phyloP scores from a whole-genome alignment of 2,329 filamentous ascomycete genomes.

The Aspergillus sp. region DNA sequence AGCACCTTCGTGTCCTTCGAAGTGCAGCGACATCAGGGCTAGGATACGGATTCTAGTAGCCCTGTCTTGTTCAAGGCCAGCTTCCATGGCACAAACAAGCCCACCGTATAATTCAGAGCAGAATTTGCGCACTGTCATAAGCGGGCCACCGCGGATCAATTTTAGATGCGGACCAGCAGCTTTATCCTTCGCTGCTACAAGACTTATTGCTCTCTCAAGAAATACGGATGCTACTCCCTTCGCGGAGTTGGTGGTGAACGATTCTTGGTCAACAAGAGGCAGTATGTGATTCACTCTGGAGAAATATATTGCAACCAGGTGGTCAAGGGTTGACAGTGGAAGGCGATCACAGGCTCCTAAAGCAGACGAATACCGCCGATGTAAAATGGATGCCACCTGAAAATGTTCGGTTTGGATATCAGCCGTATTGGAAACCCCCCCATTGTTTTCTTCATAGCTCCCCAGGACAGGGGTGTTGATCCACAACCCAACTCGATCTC shows the following conservation, averaged over 20 bases:
- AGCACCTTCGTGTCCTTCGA: constrained; percentile 41
- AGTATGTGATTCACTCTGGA: constrained; percentile 39
- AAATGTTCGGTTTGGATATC: background rate
- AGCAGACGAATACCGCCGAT: constrained; percentile 25
- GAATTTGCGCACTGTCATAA: constrained; percentile 37
- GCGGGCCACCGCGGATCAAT: constrained; percentile 29
- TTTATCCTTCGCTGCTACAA: constrained; percentile 40
- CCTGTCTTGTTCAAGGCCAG: constrained; percentile 37
- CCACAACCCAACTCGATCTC: constrained; percentile 35
- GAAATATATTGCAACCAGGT: constrained; percentile 37
- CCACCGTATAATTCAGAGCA: constrained; percentile 40
- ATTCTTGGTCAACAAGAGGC: constrained; percentile 35
- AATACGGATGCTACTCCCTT: constrained; percentile 32
- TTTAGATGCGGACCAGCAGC: constrained; percentile 33
- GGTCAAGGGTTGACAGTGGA: constrained; percentile 32
- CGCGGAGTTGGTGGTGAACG: constrained; percentile 21
- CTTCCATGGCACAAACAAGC: constrained; percentile 38
- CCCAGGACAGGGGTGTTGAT: constrained; percentile 25
- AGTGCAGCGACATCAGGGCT: constrained; percentile 43
- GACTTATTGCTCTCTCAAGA: constrained; percentile 41
- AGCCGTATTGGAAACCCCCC: background rate
- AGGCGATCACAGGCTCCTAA: constrained; percentile 30
- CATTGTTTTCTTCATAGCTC: constrained; percentile 6
- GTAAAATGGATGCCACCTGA: constrained; percentile 20
- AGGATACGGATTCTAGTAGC: constrained; percentile 39